Base-by-base conservation (phyloP, 805 yeast species). In the Starmerella gropengiesseri region DNA sequence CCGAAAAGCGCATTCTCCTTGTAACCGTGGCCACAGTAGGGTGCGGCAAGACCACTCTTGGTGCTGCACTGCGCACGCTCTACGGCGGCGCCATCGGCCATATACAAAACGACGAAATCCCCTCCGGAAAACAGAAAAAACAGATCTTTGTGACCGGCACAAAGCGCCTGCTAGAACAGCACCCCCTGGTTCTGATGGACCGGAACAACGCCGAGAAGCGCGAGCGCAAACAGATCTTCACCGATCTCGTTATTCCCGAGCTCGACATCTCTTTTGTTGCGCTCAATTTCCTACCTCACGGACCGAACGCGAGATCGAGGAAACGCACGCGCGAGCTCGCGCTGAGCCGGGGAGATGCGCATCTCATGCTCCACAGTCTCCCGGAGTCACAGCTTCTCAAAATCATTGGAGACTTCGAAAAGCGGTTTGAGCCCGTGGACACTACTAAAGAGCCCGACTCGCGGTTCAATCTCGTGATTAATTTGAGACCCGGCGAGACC, bases 181-280 rank as follows among this genome's bases (percentile, higher is more conserved):
- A 34, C 20, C 2, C 13, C 4, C 14, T 34, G 11, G 37, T 34
- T 6, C 3, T 34, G n/a, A 34, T 34, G 37, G 37, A 34, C 20
- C 37, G 37, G 14, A 34, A 34, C 13, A 34, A 34, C 14, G 37
- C 37, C 3, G 37, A 34, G 14, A 34, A 34, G 20, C 28, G 29
- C 5, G 37, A 34, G n/a, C 27, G 37, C 3, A 16, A 11, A n/a
- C 37, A 34, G 17, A 13, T 34, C 11, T 34, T 34, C 29, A 5
- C 4, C n/a, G 29, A 34, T 2, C n/a, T 34, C 3, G 20, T 5
- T 5, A 19, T n/a, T 5, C 21, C 28, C 21, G 22, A 31, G n/a
- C 4, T 18, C 18, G 23, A 22, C 14, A 17, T 23, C 3, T 7
- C 6, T 4, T 34, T 34, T 17, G 37, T 34, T n/a, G 37, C 37